Base-by-base conservation (phyloP, 2,329 filamentous ascomycete genomes). In the Pestalotiopsis sp. region DNA sequence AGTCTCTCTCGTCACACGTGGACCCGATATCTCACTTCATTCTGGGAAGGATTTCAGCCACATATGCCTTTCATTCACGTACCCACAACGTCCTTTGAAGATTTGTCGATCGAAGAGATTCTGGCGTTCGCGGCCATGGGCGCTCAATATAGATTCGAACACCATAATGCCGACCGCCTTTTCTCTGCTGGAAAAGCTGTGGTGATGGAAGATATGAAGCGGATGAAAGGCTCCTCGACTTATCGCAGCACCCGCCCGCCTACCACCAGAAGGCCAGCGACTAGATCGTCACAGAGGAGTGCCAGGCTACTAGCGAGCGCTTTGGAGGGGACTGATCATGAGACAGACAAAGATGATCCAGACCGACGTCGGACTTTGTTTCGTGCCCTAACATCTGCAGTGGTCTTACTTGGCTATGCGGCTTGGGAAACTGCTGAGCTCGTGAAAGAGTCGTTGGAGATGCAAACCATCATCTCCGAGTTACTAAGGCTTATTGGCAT, bases 141-240 rank as follows among this genome's bases (percentile, higher is more conserved):
- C 0, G 79, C 80, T 0, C 80, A 82, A 70, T 81, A 81, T 66
- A 80, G 79, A 23, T 81, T 81, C 31, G 80, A 82, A 70, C 76
- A 77, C 2, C 75, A 75, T 1, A 76, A 74, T 13, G 79, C 80
- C 0, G 77, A 80, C n/a, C 73, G 74, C 1, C 58, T 82, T 0
- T 82, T 82, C 57, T 72, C 74, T 5, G 76, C 78, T 1, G 78
- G 75, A 0, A 80, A 78, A 65, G 72, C 78, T 0, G 71, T 82
- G 1, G 39, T 80, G 0, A 61, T 80, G 66, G 76, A 80, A n/a
- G 72, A 77, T 4, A 64, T 82, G 1, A 63, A 67, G 0, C 73
- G 72, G 2, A 73, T 75, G 17, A 69, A 68, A 1, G 72, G 72
- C 6, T 45, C 12, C 12, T 45, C 39, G 14, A 45, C 39, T 17